Evolutionary conservation across 2,329 filamentous ascomycete genomes (phyloP), one percentile per base, ranked within the genome.

Genomic region (Fusarium subtropicale): DNA sequence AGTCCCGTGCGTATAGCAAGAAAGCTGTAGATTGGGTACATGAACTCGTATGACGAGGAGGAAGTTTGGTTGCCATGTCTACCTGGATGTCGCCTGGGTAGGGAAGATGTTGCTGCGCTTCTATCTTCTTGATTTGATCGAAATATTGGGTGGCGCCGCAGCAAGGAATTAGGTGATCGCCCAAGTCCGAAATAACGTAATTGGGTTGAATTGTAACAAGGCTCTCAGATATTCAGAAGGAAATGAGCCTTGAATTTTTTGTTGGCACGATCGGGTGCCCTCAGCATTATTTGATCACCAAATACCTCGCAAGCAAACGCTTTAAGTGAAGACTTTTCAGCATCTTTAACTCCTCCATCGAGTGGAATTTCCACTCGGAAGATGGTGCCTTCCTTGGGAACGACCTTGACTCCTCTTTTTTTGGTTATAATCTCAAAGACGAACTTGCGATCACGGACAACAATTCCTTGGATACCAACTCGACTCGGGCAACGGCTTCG

Each of bases 241-340:
- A 92, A 93, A 77, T 95, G 94, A 76, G 88, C 85, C 81, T 96
- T 97, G 81, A 97, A 97, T 81, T 97, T 98, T 81, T 89, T 93
- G 74, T 92, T 97, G 50, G 94, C 93, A 24, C 96, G 85, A 77
- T 98, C 95, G 18, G 91, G 89, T 4, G 95, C 90, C 13, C 94
- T 86, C 70, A 90, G 88, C 84, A 93, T 89, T 75, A 98, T 94
- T 76, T 97, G 93, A 73, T 93, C 91, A 4, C 96, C 96, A 68
- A 95, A 87, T 3, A 98, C 83, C 78, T 98, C 95, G 74, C 97
- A 96, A 0, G 90, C 85, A 74, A 97, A 84, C 20, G 36, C 74
- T 51, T 74, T 70, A 41, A 53, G 71, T 44, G 64, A 28, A 26
- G 59, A 18, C 61, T 64, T 41, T 66, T 70, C 75, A 15, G 53